These are phyloP conservation scores for Thymus quinquecostatus DNA, from an alignment of 257 asterid genomes.

Conservation along the genomic window DNA sequence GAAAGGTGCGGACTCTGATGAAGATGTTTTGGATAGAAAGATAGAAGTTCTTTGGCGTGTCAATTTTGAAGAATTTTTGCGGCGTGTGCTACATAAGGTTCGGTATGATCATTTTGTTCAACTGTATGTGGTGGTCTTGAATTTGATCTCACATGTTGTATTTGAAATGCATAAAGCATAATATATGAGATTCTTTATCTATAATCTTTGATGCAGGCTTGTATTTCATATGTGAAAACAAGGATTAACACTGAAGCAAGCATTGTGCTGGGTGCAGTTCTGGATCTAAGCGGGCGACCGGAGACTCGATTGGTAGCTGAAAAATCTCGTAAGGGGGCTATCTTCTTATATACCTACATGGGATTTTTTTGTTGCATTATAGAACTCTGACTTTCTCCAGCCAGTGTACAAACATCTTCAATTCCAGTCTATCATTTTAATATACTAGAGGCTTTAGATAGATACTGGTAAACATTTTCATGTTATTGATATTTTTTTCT, in stretches of 20 bases:
- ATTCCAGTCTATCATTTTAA: background rate
- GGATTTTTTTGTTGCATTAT: background rate
- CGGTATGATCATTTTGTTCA: constrained; percentile 22
- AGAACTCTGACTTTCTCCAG: background rate
- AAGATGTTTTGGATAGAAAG: constrained; percentile 45
- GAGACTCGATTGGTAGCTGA: constrained; percentile 51
- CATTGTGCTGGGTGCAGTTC: constrained; percentile 69
- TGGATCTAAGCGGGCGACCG: constrained; percentile 57
- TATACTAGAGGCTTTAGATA: background rate
- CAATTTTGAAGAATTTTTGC: constrained; percentile 78
- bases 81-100: constrained; percentile 75
- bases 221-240: constrained; percentile 49
- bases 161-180: constrained; percentile 16
- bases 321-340: constrained; percentile 55
- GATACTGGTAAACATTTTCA: constrained; percentile 3
- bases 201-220: constrained; percentile 26
- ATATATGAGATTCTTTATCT: constrained; percentile 17
- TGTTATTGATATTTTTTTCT: background rate
- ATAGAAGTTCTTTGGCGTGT: constrained; percentile 93
- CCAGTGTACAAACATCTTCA: background rate
- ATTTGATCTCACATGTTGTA: constrained; percentile 1
- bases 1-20: constrained; percentile 48
- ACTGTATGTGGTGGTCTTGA: constrained; percentile 14
- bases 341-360: constrained; percentile 13
- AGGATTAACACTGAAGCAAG: constrained; percentile 30